Evolutionary conservation across 805 yeast species (phyloP).

Genomic region (Candida pseudoglaebosa): DNA sequence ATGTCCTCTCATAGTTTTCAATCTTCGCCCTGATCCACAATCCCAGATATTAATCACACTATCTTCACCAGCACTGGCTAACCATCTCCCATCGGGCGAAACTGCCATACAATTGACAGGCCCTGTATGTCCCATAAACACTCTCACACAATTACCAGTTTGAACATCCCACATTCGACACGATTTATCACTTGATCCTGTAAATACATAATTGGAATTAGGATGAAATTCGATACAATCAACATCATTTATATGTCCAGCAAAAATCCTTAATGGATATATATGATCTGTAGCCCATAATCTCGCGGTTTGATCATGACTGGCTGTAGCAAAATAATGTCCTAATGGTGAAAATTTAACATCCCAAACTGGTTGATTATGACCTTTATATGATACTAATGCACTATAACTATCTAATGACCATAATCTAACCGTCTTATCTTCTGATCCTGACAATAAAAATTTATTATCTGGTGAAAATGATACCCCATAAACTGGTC

Average conservation of each 20-base stretch:
- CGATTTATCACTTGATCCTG: constrained; percentile 94
- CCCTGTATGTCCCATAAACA: constrained; percentile 90
- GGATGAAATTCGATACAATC: constrained; percentile 96
- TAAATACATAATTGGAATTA: constrained; percentile 87
- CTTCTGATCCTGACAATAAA: constrained; percentile 81
- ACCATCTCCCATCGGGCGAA: constrained; percentile 95
- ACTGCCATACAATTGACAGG: constrained; percentile 82
- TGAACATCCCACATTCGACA: constrained; percentile 98
- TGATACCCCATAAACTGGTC: constrained; percentile 85
- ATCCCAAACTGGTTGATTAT: constrained; percentile 96
- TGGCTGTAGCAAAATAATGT: constrained; percentile 96
- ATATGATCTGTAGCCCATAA: constrained; percentile 98
- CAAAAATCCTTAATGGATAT: constrained; percentile 91
- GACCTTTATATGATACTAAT: constrained; percentile 92
- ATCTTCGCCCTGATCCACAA: constrained; percentile 81
- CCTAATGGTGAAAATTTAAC: constrained; percentile 93
- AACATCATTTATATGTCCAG: constrained; percentile 96
- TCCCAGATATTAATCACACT: constrained; percentile 89
- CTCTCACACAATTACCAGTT: constrained; percentile 83
- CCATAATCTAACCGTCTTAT: constrained; percentile 90
- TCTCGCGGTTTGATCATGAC: constrained; percentile 96
- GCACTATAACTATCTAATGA: constrained; percentile 86
- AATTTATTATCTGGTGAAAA: constrained; percentile 89
- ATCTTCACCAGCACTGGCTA: constrained; percentile 94
- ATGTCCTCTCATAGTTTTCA: constrained; percentile 93